These are phyloP conservation scores for Erythrophleum fordii DNA, from an alignment of 306 rosid species.

Conservation along the genomic window DNA sequence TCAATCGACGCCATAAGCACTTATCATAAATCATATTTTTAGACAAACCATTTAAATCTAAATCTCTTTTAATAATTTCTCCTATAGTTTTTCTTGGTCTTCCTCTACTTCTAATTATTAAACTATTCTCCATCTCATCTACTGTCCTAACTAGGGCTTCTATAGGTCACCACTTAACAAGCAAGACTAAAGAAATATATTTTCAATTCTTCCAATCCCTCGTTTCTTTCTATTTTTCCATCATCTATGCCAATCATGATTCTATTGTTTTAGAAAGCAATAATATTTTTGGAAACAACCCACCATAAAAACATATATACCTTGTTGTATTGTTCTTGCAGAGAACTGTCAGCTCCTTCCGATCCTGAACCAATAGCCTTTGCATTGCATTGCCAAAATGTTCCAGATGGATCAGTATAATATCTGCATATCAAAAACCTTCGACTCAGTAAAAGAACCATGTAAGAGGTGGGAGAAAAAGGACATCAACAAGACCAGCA, in stretches of 20 bases:
- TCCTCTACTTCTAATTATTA: too few relatives aligned
- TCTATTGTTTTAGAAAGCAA: conserved; percentile 13
- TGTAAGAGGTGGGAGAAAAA: not conserved
- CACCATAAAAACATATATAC: conserved; percentile 41
- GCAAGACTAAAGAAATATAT: not conserved
- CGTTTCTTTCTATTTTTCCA: too few relatives aligned
- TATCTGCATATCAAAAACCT: conserved; percentile 60
- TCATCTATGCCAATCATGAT: conserved; percentile 5
- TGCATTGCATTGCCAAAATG: conserved; percentile 99
- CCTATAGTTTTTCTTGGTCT: too few relatives aligned
- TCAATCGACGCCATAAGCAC: too few relatives aligned
- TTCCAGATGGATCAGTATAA: conserved; percentile 98
- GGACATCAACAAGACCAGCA: not conserved
- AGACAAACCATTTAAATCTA: too few relatives aligned
- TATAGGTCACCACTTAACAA: not conserved
- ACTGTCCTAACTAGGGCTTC: too few relatives aligned
- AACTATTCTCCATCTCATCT: too few relatives aligned
- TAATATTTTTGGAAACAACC: conserved; percentile 3
- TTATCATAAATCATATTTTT: too few relatives aligned
- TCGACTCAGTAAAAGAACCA: conserved; percentile 24
- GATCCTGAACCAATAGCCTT: conserved; percentile 99
- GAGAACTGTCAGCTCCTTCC: conserved; percentile 98
- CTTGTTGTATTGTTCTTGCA: conserved; percentile 98
- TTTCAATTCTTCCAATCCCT: not conserved
- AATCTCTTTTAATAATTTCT: too few relatives aligned